Conservation (phyloP, 306 rosid genomes). For the Herpetospermum pedunculosum region DNA sequence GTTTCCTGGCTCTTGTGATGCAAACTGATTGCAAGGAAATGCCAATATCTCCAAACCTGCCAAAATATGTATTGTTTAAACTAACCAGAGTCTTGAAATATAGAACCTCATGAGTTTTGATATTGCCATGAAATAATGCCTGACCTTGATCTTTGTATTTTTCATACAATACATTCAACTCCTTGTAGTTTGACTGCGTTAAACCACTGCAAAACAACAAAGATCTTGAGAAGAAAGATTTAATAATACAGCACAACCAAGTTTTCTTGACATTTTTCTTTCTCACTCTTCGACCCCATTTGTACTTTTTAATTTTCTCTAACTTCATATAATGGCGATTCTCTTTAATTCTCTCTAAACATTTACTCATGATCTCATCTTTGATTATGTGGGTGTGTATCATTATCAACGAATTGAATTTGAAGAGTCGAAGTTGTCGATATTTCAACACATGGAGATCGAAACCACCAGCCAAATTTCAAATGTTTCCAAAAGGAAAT, state of each 20-base stretch:
- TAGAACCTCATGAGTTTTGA: not conserved
- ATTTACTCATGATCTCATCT: not conserved
- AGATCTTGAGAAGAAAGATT: not conserved
- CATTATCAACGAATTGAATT: not conserved
- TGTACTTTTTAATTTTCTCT: not conserved
- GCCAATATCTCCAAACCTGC: constrained; percentile 84
- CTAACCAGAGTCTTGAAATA: not conserved
- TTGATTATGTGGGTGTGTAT: not conserved
- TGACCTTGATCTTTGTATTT: constrained; percentile 74
- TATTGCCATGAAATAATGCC: not conserved
- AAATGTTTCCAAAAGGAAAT: not conserved
- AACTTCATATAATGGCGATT: not conserved
- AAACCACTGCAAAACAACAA: constrained; percentile 60
- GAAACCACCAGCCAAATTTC: not conserved
- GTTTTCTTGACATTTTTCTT: not conserved
- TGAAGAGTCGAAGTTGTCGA: not conserved
- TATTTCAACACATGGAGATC: not conserved
- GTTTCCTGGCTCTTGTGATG: constrained; percentile 77
- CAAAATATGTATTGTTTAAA: not conserved
- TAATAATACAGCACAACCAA: not conserved
- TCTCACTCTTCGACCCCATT: not conserved
- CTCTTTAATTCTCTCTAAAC: not conserved
- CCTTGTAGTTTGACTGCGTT: constrained; percentile 77
- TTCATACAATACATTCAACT: constrained; percentile 48
- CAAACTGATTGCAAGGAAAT: constrained; percentile 95